Percentiles rank a stretch among this genome's conserved stretches.
Evolutionary conservation across 2,329 filamentous ascomycete species (phyloP).

Genomic region (Pyricularia grisea): DNA sequence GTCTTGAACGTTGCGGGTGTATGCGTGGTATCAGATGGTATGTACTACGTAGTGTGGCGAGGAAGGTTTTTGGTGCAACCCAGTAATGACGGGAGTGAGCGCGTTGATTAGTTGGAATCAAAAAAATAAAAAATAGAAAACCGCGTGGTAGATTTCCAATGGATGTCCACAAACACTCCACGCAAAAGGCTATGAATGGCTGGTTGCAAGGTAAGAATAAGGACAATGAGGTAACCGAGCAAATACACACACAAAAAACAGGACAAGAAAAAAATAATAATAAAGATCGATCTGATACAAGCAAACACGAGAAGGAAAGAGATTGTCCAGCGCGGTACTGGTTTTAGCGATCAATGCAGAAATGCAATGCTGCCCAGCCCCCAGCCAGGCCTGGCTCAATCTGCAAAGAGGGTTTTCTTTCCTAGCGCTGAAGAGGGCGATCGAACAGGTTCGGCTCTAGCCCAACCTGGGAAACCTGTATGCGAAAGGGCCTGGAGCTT

Average conservation of each 20-base stretch:
- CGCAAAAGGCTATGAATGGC: neutral
- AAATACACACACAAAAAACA: slow-evolving; percentile 5
- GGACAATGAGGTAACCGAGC: slow-evolving; percentile 2
- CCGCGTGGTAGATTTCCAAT: neutral
- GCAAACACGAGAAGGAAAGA: neutral
- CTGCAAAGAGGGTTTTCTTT: neutral
- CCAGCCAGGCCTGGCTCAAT: neutral
- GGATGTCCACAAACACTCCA: neutral
- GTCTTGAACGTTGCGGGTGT: neutral
- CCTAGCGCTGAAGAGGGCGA: neutral
- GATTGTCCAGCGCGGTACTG: neutral
- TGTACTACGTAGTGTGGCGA: neutral
- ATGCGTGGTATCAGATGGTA: neutral
- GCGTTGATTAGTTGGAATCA: neutral
- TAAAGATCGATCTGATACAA: slow-evolving; percentile 3
- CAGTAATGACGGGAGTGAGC: neutral
- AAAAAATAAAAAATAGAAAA: neutral
- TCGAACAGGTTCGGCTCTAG: neutral
- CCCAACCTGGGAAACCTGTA: no score
- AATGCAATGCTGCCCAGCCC: neutral
- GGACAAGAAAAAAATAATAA: slow-evolving; percentile 7
- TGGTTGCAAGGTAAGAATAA: neutral
- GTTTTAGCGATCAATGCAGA: neutral
- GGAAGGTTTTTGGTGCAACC: neutral
- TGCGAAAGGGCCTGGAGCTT: neutral